These are phyloP conservation scores for Pistacia atlantica DNA, from an alignment of 345 rosid genomes.

Conservation along the genomic window DNA sequence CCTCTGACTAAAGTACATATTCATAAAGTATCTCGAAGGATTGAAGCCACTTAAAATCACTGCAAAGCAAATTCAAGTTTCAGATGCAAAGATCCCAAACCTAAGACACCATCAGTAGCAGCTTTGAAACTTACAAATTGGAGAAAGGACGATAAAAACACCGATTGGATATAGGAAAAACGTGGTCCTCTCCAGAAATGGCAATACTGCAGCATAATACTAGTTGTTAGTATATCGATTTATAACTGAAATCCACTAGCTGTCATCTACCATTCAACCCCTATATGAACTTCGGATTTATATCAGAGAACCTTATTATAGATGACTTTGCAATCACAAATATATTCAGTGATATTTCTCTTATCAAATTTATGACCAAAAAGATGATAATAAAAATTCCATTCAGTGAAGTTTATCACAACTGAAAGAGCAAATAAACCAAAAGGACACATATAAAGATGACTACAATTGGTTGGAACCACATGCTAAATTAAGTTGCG, in stretches of 20 bases:
- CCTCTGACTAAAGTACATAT: slow-evolving; percentile 80
- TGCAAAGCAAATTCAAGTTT: slow-evolving; percentile 37
- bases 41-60: slow-evolving; percentile 95
- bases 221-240: slow-evolving; percentile 10
- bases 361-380: too few relatives aligned
- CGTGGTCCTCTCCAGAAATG: slow-evolving; percentile 95
- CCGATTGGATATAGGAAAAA: slow-evolving; percentile 98
- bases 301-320: neutral
- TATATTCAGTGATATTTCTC: too few relatives aligned
- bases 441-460: neutral
- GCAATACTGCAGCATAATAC: slow-evolving; percentile 63
- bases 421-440: neutral
- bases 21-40: slow-evolving; percentile 97
- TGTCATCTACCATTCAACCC: neutral
- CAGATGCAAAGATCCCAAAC: slow-evolving; percentile 2
- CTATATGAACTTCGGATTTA: neutral
- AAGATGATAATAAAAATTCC: neutral
- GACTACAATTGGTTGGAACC: too few relatives aligned
- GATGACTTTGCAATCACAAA: neutral
- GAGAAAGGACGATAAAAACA: slow-evolving; percentile 70
- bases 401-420: neutral
- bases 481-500: too few relatives aligned
- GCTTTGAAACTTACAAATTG: slow-evolving; percentile 68
- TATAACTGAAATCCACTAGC: neutral
- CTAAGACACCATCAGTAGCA: neutral